These are phyloP conservation scores for Euclidium syriacum DNA, from an alignment of 345 rosid species.

Conservation along the genomic window DNA sequence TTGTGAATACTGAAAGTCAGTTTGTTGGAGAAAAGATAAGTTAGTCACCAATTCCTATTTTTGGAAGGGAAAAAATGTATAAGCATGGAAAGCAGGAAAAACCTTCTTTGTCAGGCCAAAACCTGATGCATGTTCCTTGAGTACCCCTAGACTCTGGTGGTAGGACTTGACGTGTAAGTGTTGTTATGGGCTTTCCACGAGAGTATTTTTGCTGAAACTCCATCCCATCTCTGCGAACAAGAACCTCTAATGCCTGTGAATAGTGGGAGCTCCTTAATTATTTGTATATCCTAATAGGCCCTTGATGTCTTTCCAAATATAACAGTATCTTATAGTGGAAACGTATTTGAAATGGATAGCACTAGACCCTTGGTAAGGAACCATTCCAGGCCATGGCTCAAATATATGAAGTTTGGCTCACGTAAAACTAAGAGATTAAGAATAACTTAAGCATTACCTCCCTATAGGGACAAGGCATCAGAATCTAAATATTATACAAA, in stretches of 20 bases:
- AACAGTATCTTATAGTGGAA: not conserved
- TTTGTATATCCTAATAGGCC: not conserved
- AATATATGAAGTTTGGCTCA: not conserved
- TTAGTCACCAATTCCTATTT: constrained; percentile 8
- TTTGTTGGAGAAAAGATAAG: not conserved
- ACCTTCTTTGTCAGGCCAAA: constrained; percentile 99
- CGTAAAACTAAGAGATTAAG: not conserved
- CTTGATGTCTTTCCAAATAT: constrained; percentile 1
- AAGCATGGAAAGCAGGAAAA: constrained; percentile 7
- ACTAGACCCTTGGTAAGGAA: not conserved
- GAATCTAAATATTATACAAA: not conserved
- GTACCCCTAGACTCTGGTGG: constrained; percentile 54
- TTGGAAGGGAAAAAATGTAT: not conserved
- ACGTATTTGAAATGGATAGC: not conserved
- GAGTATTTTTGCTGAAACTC: constrained; percentile 79
- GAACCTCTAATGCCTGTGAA: constrained; percentile 66
- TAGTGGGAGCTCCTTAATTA: not conserved
- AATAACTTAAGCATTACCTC: not conserved
- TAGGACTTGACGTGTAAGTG: constrained; percentile 50
- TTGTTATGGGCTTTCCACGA: constrained; percentile 77
- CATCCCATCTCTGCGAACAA: constrained; percentile 87
- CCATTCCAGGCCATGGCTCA: not conserved
- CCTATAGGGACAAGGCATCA: not conserved
- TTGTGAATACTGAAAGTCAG: constrained; percentile 62
- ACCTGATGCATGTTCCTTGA: constrained; percentile 68